Evolutionary conservation across 768 basidiomycete genomes (phyloP).

Genomic region (Mycena olivaceomarginata): DNA sequence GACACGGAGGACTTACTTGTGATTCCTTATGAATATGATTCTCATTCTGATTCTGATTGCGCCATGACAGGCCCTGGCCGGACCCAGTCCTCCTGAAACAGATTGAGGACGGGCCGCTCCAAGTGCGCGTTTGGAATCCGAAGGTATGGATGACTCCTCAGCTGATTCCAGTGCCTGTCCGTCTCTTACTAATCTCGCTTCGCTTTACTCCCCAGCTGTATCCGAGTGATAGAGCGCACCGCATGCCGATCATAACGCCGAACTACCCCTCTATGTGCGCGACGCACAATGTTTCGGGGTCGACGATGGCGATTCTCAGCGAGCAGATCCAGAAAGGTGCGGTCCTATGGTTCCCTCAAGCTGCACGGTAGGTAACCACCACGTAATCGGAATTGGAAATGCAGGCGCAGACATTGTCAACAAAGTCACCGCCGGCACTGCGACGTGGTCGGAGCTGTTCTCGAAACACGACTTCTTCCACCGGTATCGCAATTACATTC

Average conservation of each 20-base stretch:
- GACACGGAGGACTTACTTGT: no score
- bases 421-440: constrained; percentile 88
- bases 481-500: constrained; percentile 96
- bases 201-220: constrained; percentile 77
- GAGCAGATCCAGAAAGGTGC: constrained; percentile 94
- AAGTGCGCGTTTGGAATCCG: constrained; percentile 98
- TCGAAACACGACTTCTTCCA: constrained; percentile 97
- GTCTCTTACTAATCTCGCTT: background rate
- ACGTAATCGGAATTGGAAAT: constrained; percentile 19
- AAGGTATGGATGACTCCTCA: constrained; percentile 68
- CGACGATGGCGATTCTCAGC: constrained; percentile 95
- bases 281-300: constrained; percentile 97
- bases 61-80: constrained; percentile 89
- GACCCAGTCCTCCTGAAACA: constrained; percentile 96
- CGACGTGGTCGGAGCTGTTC: constrained; percentile 94
- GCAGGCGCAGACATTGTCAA: constrained; percentile 94
- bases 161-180: background rate
- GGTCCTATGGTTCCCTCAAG: constrained; percentile 16
- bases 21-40: no score
- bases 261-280: constrained; percentile 99
- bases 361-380: background rate
- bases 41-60: no score
- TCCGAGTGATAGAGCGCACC: constrained; percentile 91
- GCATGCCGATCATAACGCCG: constrained; percentile 99
- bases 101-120: constrained; percentile 95